Percentiles rank a stretch among this genome's conserved stretches.
Evolutionary conservation across 768 basidiomycete genomes (phyloP).

Genomic region (Naganishia antarctica): DNA sequence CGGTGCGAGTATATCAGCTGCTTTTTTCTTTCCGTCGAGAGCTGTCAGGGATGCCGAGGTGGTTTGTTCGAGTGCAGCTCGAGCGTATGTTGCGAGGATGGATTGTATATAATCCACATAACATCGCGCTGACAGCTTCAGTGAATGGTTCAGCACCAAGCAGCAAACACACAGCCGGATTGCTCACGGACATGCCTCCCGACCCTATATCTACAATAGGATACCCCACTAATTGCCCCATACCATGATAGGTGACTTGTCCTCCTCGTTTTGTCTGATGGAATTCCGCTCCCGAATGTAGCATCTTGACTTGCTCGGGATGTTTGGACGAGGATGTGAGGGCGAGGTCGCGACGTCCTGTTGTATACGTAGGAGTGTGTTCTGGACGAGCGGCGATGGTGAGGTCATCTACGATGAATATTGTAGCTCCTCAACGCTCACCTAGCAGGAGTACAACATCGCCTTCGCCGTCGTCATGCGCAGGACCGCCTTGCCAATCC

Average conservation of each 20-base stretch:
- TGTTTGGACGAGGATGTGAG: slow-evolving; percentile 35
- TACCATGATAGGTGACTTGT: slow-evolving; percentile 93
- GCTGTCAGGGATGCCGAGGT: too few species aligned
- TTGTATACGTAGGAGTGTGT: slow-evolving; percentile 90
- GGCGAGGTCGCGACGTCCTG: slow-evolving; percentile 78
- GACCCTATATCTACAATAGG: slow-evolving; percentile 82
- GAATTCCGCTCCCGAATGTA: slow-evolving; percentile 78
- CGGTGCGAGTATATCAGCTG: slow-evolving; percentile 53
- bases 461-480: slow-evolving; percentile 31
- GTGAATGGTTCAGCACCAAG: not conserved
- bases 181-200: slow-evolving; percentile 54
- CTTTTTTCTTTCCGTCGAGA: too few species aligned
- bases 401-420: slow-evolving; percentile 23
- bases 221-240: slow-evolving; percentile 94
- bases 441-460: slow-evolving; percentile 46
- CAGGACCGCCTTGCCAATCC: slow-evolving; percentile 24
- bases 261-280: slow-evolving; percentile 77
- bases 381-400: slow-evolving; percentile 50
- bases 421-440: slow-evolving; percentile 29
- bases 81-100: slow-evolving; percentile 63
- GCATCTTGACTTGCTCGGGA: slow-evolving; percentile 63
- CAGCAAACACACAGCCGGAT: not conserved
- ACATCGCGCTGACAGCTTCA: slow-evolving; percentile 43
- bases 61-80: slow-evolving; percentile 39
- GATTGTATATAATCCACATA: slow-evolving; percentile 82